Conservation (phyloP, 768 basidiomycete genomes). For the Podaxis sp. region DNA sequence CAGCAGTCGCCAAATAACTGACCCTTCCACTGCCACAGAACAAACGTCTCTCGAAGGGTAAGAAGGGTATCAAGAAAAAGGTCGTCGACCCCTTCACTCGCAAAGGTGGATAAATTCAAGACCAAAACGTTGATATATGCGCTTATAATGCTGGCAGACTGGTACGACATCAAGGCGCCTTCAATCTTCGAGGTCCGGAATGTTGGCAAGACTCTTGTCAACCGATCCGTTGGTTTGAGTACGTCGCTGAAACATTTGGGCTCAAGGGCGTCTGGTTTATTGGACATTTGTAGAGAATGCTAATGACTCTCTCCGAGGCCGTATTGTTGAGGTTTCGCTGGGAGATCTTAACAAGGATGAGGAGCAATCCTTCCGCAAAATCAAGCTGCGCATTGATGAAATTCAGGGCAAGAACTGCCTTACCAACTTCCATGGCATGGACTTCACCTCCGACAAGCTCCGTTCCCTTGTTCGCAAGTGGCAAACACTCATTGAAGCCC, state of each 20-base stretch:
- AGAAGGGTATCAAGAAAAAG: slow-evolving; percentile 99
- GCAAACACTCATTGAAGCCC: slow-evolving; percentile 98
- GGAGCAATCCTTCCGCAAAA: slow-evolving; percentile 99
- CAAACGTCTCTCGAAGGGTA: slow-evolving; percentile 96
- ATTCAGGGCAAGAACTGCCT: slow-evolving; percentile 98
- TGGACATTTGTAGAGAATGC: slow-evolving; percentile 73
- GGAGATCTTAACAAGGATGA: slow-evolving; percentile 99
- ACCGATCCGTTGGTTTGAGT: slow-evolving; percentile 98
- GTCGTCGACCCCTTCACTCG: slow-evolving; percentile 99
- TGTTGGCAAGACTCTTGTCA: slow-evolving; percentile 97
- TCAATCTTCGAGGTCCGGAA: slow-evolving; percentile 96
- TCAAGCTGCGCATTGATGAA: slow-evolving; percentile 96
- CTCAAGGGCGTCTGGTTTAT: neutral
- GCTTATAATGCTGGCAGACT: slow-evolving; percentile 52
- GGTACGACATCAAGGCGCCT: slow-evolving; percentile 99
- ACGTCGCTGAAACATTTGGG: slow-evolving; percentile 32
- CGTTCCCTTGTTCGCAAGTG: slow-evolving; percentile 99
- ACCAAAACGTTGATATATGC: neutral
- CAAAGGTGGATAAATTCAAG: slow-evolving; percentile 63
- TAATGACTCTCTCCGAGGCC: slow-evolving; percentile 96
- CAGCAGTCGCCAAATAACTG: slow-evolving; percentile 6
- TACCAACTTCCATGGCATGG: slow-evolving; percentile 99
- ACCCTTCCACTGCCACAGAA: slow-evolving; percentile 49
- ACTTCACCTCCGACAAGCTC: slow-evolving; percentile 99
- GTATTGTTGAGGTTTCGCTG: slow-evolving; percentile 93